phyloP scores from a whole-genome alignment of 805 yeast species.

The Hanseniaspora lindneri region DNA sequence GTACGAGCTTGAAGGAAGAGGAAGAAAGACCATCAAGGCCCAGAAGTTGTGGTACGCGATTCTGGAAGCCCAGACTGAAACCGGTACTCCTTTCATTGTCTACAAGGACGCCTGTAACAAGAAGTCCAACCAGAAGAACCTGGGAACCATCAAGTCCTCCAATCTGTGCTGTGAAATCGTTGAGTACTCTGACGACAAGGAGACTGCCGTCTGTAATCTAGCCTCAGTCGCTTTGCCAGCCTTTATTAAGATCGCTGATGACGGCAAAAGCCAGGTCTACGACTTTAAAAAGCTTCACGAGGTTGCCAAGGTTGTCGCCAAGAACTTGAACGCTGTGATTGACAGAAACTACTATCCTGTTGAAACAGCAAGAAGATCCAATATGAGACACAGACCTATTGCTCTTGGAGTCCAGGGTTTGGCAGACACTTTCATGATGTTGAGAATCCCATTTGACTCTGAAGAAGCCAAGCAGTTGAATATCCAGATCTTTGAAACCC shows the following conservation, averaged over 20 bases:
- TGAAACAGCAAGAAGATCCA: constrained; percentile 59
- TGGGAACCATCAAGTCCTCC: constrained; percentile 86
- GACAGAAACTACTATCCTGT: constrained; percentile 82
- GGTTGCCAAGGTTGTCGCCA: constrained; percentile 63
- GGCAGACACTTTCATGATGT: constrained; percentile 73
- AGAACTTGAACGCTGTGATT: constrained; percentile 69
- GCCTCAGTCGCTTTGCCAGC: constrained; percentile 85
- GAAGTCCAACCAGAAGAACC: constrained; percentile 81
- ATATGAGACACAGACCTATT: constrained; percentile 77
- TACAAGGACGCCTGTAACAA: constrained; percentile 85
- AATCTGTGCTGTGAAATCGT: constrained; percentile 91
- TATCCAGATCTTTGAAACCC: constrained; percentile 83
- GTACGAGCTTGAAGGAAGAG: constrained; percentile 63
- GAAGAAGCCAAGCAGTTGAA: constrained; percentile 63
- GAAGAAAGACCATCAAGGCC: constrained; percentile 58
- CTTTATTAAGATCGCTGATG: constrained; percentile 43
- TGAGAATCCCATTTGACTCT: constrained; percentile 80
- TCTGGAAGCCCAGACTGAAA: constrained; percentile 84
- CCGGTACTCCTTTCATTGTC: constrained; percentile 90
- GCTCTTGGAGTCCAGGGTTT: constrained; percentile 98
- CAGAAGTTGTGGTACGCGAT: constrained; percentile 86
- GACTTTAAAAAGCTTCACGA: constrained; percentile 66
- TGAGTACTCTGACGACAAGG: constrained; percentile 83
- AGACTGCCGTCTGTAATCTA: constrained; percentile 89
- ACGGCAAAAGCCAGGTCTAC: constrained; percentile 38